Percentiles rank a stretch among this genome's conserved stretches.
These are phyloP conservation scores for Nannochloropsis salina DNA, from an alignment of 108 stramenopile genomes.

Conservation along the genomic window DNA sequence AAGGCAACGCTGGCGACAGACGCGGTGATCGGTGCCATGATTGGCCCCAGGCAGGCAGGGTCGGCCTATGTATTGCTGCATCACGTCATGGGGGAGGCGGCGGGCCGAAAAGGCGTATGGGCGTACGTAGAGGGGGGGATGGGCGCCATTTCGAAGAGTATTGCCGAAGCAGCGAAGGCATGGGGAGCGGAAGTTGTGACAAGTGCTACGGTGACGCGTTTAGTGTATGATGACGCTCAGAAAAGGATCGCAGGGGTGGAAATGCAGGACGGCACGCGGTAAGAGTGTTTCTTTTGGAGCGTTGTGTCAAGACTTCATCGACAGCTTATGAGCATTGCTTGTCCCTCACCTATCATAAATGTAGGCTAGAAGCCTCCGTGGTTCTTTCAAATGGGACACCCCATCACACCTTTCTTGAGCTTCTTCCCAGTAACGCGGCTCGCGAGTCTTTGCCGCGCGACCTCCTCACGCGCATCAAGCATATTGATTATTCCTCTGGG, in stretches of 20 bases:
- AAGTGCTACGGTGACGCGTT: slow-evolving; percentile 12
- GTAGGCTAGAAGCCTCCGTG: background rate
- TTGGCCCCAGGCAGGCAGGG: slow-evolving; percentile 28
- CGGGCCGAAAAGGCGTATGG: slow-evolving; percentile 42
- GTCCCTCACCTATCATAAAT: background rate
- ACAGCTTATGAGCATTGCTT: background rate
- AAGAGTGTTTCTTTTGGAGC: background rate
- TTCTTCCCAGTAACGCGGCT: slow-evolving; percentile 19
- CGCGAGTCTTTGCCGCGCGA: background rate
- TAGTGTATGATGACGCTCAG: slow-evolving; percentile 10
- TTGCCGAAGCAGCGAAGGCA: slow-evolving; percentile 27
- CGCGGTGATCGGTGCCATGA: slow-evolving; percentile 48
- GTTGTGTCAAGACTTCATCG: background rate
- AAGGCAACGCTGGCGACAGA: slow-evolving; percentile 56
- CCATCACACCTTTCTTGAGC: slow-evolving; percentile 32
- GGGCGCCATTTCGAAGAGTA: slow-evolving; percentile 42
- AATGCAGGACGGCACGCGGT: background rate
- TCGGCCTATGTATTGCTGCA: slow-evolving; percentile 55
- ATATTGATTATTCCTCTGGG: slow-evolving; percentile 32
- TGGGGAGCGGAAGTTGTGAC: slow-evolving; percentile 28
- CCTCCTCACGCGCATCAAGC: slow-evolving; percentile 8
- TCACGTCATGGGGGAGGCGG: slow-evolving; percentile 52
- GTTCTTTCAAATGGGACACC: slow-evolving; percentile 31
- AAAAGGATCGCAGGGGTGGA: background rate
- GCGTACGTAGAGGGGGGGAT: slow-evolving; percentile 49